Percentiles rank a stretch among this genome's conserved stretches.
Conservation (phyloP, 75 land plant genomes). For the Pseudotsuga menziesii region DNA sequence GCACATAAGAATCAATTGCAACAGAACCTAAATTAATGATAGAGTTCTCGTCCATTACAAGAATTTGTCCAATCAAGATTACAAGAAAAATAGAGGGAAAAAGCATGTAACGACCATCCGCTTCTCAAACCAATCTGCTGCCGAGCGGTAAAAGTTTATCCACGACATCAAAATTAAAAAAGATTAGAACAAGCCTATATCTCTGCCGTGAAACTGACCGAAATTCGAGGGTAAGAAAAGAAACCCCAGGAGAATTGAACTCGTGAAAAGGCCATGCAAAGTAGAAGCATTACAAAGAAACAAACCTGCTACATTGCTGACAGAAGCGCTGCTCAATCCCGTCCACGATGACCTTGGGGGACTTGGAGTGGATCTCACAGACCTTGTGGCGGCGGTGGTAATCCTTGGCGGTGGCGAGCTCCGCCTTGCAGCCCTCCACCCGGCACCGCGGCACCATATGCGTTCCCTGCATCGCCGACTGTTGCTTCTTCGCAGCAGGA, state of each 20-base stretch:
- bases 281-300: neutral
- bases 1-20: neutral
- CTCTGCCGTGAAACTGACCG: neutral
- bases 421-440: slow-evolving; percentile 35
- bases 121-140: neutral
- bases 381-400: slow-evolving; percentile 40
- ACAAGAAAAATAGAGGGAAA: neutral
- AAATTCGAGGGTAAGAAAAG: neutral
- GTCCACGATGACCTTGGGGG: slow-evolving; percentile 19
- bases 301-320: slow-evolving; percentile 37
- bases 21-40: neutral
- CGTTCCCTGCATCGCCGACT: neutral
- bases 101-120: neutral
- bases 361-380: slow-evolving; percentile 34
- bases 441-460: slow-evolving; percentile 24
- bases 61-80: too few relatives aligned
- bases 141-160: neutral
- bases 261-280: neutral
- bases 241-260: neutral
- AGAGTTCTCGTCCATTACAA: neutral
- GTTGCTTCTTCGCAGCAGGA: neutral
- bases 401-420: slow-evolving; percentile 31
- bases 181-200: neutral
- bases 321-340: slow-evolving; percentile 37
- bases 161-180: neutral